Percentiles rank a stretch among this genome's conserved stretches.
These are phyloP conservation scores for Lasiodiplodia theobromae DNA, from an alignment of 2,329 filamentous ascomycete genomes.

Conservation along the genomic window DNA sequence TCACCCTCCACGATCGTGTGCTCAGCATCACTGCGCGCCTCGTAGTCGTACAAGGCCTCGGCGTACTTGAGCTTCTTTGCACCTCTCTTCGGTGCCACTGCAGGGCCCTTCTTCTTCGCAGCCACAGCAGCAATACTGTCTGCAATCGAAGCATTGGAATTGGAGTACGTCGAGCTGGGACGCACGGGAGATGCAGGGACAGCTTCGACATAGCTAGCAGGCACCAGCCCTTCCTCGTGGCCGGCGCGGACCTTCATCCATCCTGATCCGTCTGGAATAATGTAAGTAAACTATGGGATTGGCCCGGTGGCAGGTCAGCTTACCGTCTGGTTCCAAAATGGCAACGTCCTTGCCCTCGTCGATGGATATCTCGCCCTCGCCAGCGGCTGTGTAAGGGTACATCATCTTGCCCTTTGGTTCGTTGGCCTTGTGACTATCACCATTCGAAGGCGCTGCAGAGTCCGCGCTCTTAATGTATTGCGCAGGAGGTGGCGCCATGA, in stretches of 20 bases:
- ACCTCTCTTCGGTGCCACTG: constrained; percentile 86
- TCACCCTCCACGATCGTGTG: constrained; percentile 92
- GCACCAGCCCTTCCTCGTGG: constrained; percentile 82
- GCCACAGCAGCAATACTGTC: constrained; percentile 54
- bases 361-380: constrained; percentile 81
- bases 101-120: constrained; percentile 85
- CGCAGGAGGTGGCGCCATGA: constrained; percentile 86
- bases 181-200: constrained; percentile 49
- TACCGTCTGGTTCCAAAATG: constrained; percentile 88
- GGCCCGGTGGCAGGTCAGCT: constrained; percentile 46
- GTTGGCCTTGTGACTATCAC: constrained; percentile 41
- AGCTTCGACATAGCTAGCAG: constrained; percentile 82
- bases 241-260: constrained; percentile 86
- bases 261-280: constrained; percentile 76
- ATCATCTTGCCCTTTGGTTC: constrained; percentile 86
- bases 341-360: constrained; percentile 76
- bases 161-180: constrained; percentile 70
- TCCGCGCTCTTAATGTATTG: constrained; percentile 69
- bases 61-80: constrained; percentile 95
- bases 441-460: constrained; percentile 59
- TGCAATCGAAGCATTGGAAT: constrained; percentile 76
- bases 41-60: constrained; percentile 91
- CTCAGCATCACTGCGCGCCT: constrained; percentile 83
- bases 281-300: constrained; percentile 7
- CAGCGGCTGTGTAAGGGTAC: constrained; percentile 82